Conservation (phyloP, 176 grass and related monocot genomes). For the Olyra latifolia region DNA sequence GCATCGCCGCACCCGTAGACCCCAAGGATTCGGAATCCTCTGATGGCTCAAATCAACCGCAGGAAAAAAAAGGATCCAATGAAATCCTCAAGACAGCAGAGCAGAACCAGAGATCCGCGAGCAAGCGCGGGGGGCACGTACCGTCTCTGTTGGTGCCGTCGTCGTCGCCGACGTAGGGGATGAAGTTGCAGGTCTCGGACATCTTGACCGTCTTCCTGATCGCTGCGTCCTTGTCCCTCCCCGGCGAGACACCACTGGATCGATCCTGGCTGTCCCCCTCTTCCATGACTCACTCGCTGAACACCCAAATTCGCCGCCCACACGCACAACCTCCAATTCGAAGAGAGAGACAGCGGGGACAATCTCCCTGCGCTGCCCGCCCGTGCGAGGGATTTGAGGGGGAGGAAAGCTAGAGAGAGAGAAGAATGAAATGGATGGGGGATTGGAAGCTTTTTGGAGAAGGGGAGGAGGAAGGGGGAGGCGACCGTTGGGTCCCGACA, state of each 20-base stretch:
- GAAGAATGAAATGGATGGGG: not conserved
- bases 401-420: not conserved
- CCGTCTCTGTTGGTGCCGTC: not conserved
- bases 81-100: not conserved
- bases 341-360: not conserved
- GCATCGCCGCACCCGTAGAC: not conserved
- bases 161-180: not conserved
- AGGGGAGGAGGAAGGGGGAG: not conserved
- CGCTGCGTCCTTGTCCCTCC: not conserved
- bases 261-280: not conserved
- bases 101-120: not conserved
- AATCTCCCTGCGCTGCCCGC: too few species aligned
- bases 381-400: not conserved
- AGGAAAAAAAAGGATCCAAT: not conserved
- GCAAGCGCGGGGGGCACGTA: not conserved
- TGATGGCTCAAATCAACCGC: not conserved
- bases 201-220: constrained; percentile 47
- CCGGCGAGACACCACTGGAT: not conserved
- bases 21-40: not conserved
- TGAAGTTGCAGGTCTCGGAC: constrained; percentile 39
- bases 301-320: not conserved
- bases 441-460: not conserved
- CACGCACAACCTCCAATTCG: not conserved
- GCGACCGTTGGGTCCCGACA: constrained; percentile 39
- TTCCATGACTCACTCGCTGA: not conserved